A percentile compares a stretch with the other conserved stretches of the same genome.
Conservation (phyloP, 2,329 filamentous ascomycete genomes). For the Pseudopyricularia cyperi region DNA sequence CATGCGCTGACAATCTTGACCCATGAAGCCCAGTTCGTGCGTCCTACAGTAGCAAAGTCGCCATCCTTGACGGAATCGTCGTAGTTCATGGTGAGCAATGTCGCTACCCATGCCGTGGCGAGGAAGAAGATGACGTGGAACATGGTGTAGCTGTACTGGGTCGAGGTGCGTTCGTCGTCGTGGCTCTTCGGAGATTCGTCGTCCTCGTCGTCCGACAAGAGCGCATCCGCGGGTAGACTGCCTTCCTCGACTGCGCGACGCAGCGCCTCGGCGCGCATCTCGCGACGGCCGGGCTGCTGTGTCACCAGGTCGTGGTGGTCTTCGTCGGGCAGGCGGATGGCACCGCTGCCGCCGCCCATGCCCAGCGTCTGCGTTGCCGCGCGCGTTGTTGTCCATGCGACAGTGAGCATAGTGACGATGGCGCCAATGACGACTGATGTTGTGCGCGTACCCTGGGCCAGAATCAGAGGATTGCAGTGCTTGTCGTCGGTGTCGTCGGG, state of each 20-base stretch:
- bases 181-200: slow-evolving; percentile 55
- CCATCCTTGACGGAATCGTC: slow-evolving; percentile 49
- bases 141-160: slow-evolving; percentile 90
- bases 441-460: slow-evolving; percentile 73
- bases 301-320: slow-evolving; percentile 74
- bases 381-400: slow-evolving; percentile 93
- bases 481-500: slow-evolving; percentile 84
- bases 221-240: slow-evolving; percentile 77
- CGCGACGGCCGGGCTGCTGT: slow-evolving; percentile 70
- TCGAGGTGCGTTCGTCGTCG: slow-evolving; percentile 79
- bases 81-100: slow-evolving; percentile 66
- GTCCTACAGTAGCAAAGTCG: slow-evolving; percentile 82
- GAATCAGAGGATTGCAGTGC: slow-evolving; percentile 83
- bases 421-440: slow-evolving; percentile 87
- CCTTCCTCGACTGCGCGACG: slow-evolving; percentile 87
- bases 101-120: slow-evolving; percentile 91
- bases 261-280: slow-evolving; percentile 87
- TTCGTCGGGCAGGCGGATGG: slow-evolving; percentile 48
- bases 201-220: slow-evolving; percentile 59
- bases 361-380: slow-evolving; percentile 85
- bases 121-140: slow-evolving; percentile 98
- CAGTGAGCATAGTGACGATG: slow-evolving; percentile 89
- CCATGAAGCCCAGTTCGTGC: slow-evolving; percentile 97
- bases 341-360: slow-evolving; percentile 45
- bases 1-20: slow-evolving; percentile 97